A percentile compares a stretch with the other conserved stretches of the same genome.
Conservation (phyloP, 768 basidiomycete species). For the Coprinopsis sp. region DNA sequence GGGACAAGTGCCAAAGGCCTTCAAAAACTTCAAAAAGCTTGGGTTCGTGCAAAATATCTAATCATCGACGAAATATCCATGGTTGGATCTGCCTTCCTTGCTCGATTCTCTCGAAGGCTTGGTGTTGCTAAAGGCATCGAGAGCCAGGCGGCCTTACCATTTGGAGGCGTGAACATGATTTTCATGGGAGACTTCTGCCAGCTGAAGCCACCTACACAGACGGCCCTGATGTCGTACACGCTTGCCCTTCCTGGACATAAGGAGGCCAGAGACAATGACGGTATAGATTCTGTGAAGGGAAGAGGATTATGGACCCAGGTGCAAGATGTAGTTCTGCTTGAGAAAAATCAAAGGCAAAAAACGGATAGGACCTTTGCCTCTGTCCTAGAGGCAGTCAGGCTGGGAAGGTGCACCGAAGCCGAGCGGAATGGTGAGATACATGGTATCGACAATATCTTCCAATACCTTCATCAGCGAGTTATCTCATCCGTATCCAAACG, state of each 20-base stretch:
- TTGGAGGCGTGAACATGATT: slow-evolving; percentile 29
- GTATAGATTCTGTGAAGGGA: slow-evolving; percentile 8
- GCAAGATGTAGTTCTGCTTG: slow-evolving; percentile 9
- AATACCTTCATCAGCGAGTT: neutral
- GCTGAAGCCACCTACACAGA: slow-evolving; percentile 19
- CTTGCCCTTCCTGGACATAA: slow-evolving; percentile 7
- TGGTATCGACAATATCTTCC: neutral
- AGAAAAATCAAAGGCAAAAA: slow-evolving; percentile 11
- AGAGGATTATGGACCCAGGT: slow-evolving; percentile 12
- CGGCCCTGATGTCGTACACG: slow-evolving; percentile 14
- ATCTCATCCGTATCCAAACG: neutral
- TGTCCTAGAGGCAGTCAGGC: slow-evolving; percentile 9
- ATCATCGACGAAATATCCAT: slow-evolving; percentile 20
- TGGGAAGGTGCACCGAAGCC: neutral
- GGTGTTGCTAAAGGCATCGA: slow-evolving; percentile 16
- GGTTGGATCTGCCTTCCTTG: slow-evolving; percentile 15
- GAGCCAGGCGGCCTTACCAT: slow-evolving; percentile 10
- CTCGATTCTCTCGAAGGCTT: slow-evolving; percentile 16
- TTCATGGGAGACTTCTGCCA: too few species aligned
- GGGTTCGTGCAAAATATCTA: slow-evolving; percentile 17
- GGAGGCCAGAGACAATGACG: slow-evolving; percentile 1
- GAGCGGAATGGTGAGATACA: neutral
- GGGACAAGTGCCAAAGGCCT: neutral
- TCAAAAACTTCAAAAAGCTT: slow-evolving; percentile 4
- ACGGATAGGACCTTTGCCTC: slow-evolving; percentile 8